Base-by-base conservation (phyloP, 371 early-diverging fungal genomes). In the Mucor ambiguus region DNA sequence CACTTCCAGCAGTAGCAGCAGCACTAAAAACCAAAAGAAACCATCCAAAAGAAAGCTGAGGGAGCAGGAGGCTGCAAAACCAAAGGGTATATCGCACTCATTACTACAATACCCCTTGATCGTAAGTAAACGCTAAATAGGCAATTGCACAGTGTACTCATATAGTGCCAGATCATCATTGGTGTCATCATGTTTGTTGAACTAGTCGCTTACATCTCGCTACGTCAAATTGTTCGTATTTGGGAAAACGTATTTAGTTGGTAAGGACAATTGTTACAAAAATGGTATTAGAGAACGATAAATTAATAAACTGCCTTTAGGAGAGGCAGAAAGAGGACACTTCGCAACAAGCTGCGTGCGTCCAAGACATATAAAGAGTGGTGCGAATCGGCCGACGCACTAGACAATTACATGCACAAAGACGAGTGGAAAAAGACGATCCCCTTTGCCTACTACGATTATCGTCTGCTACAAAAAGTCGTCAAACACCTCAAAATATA, bases 201-300 rank as follows among this genome's bases (percentile, higher is more conserved):
- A 76, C 71, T 93, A 28, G 58, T 84, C n/a, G 69, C 89, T 9
- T 92, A 93, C 63, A 67, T 90, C 46, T 73, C 82, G 24, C 73
- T 93, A 62, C 86, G 93, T 35, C 88, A 90, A 72, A 72, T 89
- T 33, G 95, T 95, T 26, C 80, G 84, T 33, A 46, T 88, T n/a
- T 92, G 89, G 86, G 95, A 93, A 74, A 86, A 81, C 63, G 69
- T 87, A 35, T 77, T 89, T 60, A 83, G 84, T 55, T 91, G 90
- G 90, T 85, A 85, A 66, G 81, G 20, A 12, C 16, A 10, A 58
- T 18, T 24, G 14, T 28, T 55, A 26, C 59, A 12, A 58, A 22
- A 22, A 24, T 37, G 33, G 24, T 38, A 37, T 57, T 6, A 8
- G 33, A 29, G 32, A 29, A 29, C 54, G 29, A 54, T 18, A 14